A percentile compares a stretch with the other conserved stretches of the same genome.
These are phyloP conservation scores for Hibiscus trionum DNA, from an alignment of 345 rosid species.

Conservation along the genomic window DNA sequence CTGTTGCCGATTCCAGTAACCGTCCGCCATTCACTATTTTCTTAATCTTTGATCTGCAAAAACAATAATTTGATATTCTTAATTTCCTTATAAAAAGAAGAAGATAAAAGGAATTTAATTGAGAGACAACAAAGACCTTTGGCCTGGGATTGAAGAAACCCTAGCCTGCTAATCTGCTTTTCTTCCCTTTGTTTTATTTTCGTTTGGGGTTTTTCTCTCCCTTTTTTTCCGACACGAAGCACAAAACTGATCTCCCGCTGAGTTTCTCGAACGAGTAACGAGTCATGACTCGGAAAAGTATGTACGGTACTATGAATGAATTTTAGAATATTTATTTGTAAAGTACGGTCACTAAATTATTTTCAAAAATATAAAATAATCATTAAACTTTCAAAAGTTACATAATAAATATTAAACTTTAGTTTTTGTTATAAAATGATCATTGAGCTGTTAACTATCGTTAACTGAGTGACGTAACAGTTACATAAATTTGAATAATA, in stretches of 20 bases:
- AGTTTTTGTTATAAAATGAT: too few relatives aligned
- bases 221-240: background rate
- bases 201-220: background rate
- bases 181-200: background rate
- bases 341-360: too few relatives aligned
- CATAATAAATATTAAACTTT: too few relatives aligned
- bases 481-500: too few relatives aligned
- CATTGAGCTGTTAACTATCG: too few relatives aligned
- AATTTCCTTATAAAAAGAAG: background rate
- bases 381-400: too few relatives aligned
- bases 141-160: background rate
- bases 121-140: background rate
- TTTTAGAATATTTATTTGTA: too few relatives aligned
- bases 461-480: too few relatives aligned
- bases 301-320: too few relatives aligned
- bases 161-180: background rate
- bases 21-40: slow-evolving; percentile 41
- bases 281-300: background rate
- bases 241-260: background rate
- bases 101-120: background rate
- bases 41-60: background rate
- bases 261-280: background rate
- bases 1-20: slow-evolving; percentile 67
- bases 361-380: too few relatives aligned
- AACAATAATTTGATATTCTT: background rate